Percentiles rank a stretch among this genome's conserved stretches.
phyloP scores from a whole-genome alignment of 73 alveolate genomes.

The Tetrahymena elliotti region DNA sequence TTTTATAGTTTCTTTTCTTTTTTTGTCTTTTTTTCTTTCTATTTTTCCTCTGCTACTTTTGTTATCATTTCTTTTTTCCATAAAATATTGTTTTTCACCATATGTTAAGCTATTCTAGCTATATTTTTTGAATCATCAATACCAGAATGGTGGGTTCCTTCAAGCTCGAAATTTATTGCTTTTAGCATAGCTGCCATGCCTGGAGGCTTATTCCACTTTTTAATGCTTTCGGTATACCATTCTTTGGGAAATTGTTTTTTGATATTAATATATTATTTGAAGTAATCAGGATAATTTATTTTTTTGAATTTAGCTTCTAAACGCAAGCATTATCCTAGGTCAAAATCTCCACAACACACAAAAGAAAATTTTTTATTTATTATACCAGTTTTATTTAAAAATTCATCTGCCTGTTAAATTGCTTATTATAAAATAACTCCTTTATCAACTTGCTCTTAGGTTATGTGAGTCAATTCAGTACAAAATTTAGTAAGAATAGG shows the following conservation, averaged over 20 bases:
- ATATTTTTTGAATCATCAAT: slow-evolving; percentile 55
- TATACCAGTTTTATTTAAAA: slow-evolving; percentile 27
- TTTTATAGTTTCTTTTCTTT: neutral
- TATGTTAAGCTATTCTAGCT: slow-evolving; percentile 17
- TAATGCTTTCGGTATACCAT: neutral
- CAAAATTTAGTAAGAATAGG: slow-evolving; percentile 55
- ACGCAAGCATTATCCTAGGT: slow-evolving; percentile 35
- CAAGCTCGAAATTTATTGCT: slow-evolving; percentile 24
- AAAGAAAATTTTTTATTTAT: slow-evolving; percentile 31
- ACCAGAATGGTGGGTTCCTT: slow-evolving; percentile 68
- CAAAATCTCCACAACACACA: slow-evolving; percentile 61
- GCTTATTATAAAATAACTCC: slow-evolving; percentile 51
- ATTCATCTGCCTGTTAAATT: slow-evolving; percentile 17
- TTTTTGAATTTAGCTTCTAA: slow-evolving; percentile 50
- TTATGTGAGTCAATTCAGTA: slow-evolving; percentile 56
- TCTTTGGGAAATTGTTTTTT: slow-evolving; percentile 57
- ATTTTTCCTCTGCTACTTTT: neutral
- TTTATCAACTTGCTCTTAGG: slow-evolving; percentile 38
- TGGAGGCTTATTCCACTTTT: neutral
- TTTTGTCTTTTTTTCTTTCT: neutral
- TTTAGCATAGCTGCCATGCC: slow-evolving; percentile 65
- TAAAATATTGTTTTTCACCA: neutral
- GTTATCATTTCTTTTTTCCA: neutral
- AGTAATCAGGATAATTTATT: slow-evolving; percentile 31
- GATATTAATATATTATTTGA: slow-evolving; percentile 50